Base-by-base conservation (phyloP, 768 basidiomycete species). In the Mycena rebaudengoi region DNA sequence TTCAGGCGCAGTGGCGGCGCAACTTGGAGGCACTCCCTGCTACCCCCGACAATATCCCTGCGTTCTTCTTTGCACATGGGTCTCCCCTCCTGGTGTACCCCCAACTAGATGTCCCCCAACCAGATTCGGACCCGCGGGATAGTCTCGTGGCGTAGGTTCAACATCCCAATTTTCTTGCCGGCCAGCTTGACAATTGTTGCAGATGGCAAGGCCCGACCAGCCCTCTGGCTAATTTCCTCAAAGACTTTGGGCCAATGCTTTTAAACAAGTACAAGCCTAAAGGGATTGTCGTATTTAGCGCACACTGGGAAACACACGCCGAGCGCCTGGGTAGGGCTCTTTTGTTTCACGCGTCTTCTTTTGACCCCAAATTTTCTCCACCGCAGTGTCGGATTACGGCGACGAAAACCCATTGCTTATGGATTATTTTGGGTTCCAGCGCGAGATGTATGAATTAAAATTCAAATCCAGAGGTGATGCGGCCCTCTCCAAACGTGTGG, bases 281-380 rank as follows among this genome's bases (percentile, higher is more conserved):
- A 70, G 91, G 85, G n/a, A 89, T 92, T 51, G 85, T 94, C 5
- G 91, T 93, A 1, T 92, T 93, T 77, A 91, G 89, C 65, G 92
- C 92, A 12, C 92, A 94, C 70, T 94, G 91, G 91, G 92, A 94
- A 71, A 89, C 90, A 1, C 52, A 59, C 13, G 81, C 78, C 2
- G 85, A 88, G 71, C 82, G 85, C 29, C 78, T 88, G 41, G 89
- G 90, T 87, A 65, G 35, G 81, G n/a, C n/a, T n/a, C n/a, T n/a
- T n/a, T 66, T 26, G 41, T n/a, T n/a, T n/a, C n/a, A n/a, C n/a
- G n/a, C n/a, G n/a, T n/a, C n/a, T n/a, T n/a, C n/a, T n/a, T n/a
- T n/a, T n/a, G n/a, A n/a, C n/a, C 40, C 20, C 49, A 33, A n/a
- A 11, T 28, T 40, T 41, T 28, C 21, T 58, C 35, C 20, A n/a